These are phyloP conservation scores for Halophytophthora batemanensis DNA, from an alignment of 352 stramenopile genomes.

Conservation along the genomic window DNA sequence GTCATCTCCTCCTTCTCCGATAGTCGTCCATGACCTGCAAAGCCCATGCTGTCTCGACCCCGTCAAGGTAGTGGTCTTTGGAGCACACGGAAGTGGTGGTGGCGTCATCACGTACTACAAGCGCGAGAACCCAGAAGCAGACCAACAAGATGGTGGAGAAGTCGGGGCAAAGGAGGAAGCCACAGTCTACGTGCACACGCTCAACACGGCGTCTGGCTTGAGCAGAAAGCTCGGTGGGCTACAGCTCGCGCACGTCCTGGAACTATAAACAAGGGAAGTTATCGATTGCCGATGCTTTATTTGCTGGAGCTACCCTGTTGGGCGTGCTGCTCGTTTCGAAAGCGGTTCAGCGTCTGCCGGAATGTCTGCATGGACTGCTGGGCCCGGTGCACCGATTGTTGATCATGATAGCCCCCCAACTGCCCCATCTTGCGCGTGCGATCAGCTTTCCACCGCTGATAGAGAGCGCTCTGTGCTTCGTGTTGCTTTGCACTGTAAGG, in stretches of 20 bases:
- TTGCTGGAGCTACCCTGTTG: conserved; percentile 1
- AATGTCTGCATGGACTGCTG: conserved; percentile 49
- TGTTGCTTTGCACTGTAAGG: conserved; percentile 1
- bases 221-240: conserved; percentile 53
- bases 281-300: background rate
- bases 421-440: conserved; percentile 18
- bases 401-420: conserved; percentile 15
- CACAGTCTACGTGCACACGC: conserved; percentile 49
- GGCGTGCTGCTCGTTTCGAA: conserved; percentile 11
- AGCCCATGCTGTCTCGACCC: conserved; percentile 43
- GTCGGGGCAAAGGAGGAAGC: background rate
- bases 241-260: conserved; percentile 43
- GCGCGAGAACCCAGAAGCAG: conserved; percentile 1
- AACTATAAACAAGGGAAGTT: conserved; percentile 1
- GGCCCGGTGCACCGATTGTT: conserved; percentile 17
- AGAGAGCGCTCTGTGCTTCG: conserved; percentile 26
- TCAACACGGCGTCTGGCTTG: conserved; percentile 63
- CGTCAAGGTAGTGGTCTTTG: conserved; percentile 60
- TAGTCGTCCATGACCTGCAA: conserved; percentile 33
- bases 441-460: conserved; percentile 25
- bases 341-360: conserved; percentile 29
- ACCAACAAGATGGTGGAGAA: background rate
- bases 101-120: conserved; percentile 76
- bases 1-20: background rate
- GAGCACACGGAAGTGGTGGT: conserved; percentile 25